Evolutionary conservation across 805 yeast genomes (phyloP).

Genomic region (Metschnikowia kofuensis): DNA sequence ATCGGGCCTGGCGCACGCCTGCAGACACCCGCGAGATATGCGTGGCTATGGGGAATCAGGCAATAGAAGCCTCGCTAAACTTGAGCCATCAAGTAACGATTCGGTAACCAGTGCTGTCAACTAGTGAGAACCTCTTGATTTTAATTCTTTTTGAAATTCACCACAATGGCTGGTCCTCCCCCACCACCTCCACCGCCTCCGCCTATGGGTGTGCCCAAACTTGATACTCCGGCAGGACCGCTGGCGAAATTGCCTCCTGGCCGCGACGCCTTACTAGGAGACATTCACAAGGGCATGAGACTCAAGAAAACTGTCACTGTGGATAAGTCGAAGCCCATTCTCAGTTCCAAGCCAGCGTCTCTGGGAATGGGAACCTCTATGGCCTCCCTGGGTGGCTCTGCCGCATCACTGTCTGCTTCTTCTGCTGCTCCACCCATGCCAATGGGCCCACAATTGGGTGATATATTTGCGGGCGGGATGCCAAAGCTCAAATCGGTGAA

Average conservation of each 20-base stretch:
- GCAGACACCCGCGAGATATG: background rate
- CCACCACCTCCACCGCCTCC: constrained; percentile 34
- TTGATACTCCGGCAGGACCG: constrained; percentile 21
- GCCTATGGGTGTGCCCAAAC: constrained; percentile 24
- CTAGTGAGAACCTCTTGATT: background rate
- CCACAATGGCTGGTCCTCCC: constrained; percentile 16
- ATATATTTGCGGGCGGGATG: constrained; percentile 74
- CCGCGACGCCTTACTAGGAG: constrained; percentile 62
- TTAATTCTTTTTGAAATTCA: no score
- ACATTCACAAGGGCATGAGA: constrained; percentile 61
- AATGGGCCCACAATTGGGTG: constrained; percentile 53
- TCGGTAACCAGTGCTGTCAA: no score
- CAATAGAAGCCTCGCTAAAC: background rate
- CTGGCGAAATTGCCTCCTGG: constrained; percentile 21
- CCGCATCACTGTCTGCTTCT: background rate
- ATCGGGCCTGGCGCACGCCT: background rate
- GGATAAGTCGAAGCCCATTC: constrained; percentile 54
- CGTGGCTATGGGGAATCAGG: background rate
- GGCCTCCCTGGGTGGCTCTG: background rate
- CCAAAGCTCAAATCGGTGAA: constrained; percentile 56
- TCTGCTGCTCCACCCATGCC: constrained; percentile 24
- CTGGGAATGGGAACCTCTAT: constrained; percentile 18
- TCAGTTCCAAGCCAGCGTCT: constrained; percentile 32
- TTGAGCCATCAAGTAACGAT: background rate
- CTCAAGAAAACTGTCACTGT: constrained; percentile 44